phyloP scores from a whole-genome alignment of 2,329 filamentous ascomycete species.

The Arthrobotrys pseudoclavata region DNA sequence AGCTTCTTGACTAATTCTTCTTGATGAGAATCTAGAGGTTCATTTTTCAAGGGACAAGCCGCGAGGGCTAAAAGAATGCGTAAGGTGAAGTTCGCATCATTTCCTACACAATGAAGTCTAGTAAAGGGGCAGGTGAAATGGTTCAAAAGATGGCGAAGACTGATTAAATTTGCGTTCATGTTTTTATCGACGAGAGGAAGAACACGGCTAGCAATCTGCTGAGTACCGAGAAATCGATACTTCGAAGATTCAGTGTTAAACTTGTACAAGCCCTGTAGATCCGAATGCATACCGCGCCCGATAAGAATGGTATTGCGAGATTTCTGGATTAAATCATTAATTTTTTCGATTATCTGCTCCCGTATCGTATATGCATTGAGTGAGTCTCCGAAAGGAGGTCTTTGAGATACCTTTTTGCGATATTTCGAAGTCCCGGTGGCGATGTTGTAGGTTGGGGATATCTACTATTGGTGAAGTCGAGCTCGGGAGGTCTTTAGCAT shows the following conservation, averaged over 20 bases:
- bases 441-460: conserved; percentile 9
- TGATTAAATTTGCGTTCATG: neutral
- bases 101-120: conserved; percentile 32
- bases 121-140: conserved; percentile 6
- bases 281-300: conserved; percentile 6
- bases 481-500: conserved; percentile 8
- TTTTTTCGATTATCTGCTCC: neutral
- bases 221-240: conserved; percentile 8
- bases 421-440: conserved; percentile 13
- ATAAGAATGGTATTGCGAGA: conserved; percentile 28
- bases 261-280: neutral
- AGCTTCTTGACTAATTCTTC: neutral
- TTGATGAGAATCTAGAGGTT: neutral
- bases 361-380: neutral
- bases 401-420: neutral
- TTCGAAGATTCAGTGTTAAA: neutral
- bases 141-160: conserved; percentile 2
- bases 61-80: conserved; percentile 13
- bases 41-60: neutral
- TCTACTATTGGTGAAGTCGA: neutral
- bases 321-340: neutral
- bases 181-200: neutral
- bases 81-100: conserved; percentile 28
- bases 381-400: conserved; percentile 22
- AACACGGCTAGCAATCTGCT: conserved; percentile 2